Evolutionary conservation across 805 yeast species (phyloP), one percentile per base, ranked within the genome.

Genomic region (Starmerella bombi): DNA sequence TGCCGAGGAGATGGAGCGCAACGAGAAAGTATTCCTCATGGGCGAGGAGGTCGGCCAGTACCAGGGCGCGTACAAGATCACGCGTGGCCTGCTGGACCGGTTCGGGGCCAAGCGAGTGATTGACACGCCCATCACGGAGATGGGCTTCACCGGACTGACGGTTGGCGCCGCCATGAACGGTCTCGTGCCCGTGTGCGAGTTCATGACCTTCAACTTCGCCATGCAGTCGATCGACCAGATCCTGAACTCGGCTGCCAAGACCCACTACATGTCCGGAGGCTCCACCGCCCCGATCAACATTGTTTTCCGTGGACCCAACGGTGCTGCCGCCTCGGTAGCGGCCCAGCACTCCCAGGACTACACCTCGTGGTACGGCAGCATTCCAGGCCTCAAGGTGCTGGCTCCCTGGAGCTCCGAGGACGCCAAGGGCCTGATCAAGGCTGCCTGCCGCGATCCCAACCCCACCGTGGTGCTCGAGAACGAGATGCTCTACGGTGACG

Each of bases 21-120:
- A 91, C 61, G 91, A 84, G 52, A 79, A 74, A 53, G 97, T 91
- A 34, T 91, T 84, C 71, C 64, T 91, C 54, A 81, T 91, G 74
- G 99, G 99, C 65, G 99, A 91, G 70, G 99, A 91, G 66, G 98
- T 91, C 51, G 98, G 94, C 34, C 97, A 88, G 65, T 91, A 91
- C 69, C 86, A 91, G 61, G 99, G 99, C 70, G 99, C 99, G 45
- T 91, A 91, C 71, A 91, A 91, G 70, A 80, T 91, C 50, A 80
- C 97, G 50, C 78, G 93, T 60, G 98, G 98, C 27, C 72, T 91
- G 50, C 72, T 91, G 58, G 98, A 91, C 65, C 75, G 93, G 61
- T 86, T 85, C 57, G 96, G 96, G 49, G 94, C 85, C 60, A 75
- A 81, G 63, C 77, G 96, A 67, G 79, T 86, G 44, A 72, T 86